Evolutionary conservation across 179 eudicot genomes (phyloP).

Genomic region (Actinidia polygama): DNA sequence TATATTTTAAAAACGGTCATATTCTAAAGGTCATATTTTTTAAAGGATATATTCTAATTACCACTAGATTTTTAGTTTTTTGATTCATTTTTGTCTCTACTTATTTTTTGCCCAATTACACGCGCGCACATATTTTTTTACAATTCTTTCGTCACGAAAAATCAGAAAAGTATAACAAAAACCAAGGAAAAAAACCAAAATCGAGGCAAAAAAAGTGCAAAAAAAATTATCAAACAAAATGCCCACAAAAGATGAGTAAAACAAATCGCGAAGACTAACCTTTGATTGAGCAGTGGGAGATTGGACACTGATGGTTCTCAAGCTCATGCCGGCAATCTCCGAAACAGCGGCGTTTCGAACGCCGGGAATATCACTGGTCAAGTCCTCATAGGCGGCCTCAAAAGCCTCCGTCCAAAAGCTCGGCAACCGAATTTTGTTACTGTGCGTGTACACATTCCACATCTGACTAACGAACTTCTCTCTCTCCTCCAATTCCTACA

Average conservation of each 20-base stretch:
- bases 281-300: constrained; percentile 26
- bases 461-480: constrained; percentile 63
- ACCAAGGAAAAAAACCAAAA: background rate
- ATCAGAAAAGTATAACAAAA: too few species aligned
- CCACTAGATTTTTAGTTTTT: too few species aligned
- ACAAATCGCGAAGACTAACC: constrained; percentile 15
- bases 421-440: constrained; percentile 44
- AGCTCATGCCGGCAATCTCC: constrained; percentile 66
- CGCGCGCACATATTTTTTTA: too few species aligned
- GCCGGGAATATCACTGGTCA: constrained; percentile 45
- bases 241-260: background rate
- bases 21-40: too few species aligned
- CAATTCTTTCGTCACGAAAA: too few species aligned
- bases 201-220: too few species aligned
- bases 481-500: constrained; percentile 60
- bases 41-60: too few species aligned
- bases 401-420: constrained; percentile 69
- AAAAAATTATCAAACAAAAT: background rate
- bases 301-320: constrained; percentile 30
- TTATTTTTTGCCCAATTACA: too few species aligned
- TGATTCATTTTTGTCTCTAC: too few species aligned
- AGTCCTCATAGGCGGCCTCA: constrained; percentile 63
- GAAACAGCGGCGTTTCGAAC: constrained; percentile 44
- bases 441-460: constrained; percentile 63
- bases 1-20: too few species aligned